These are phyloP conservation scores for Adansonia grandidieri DNA, from an alignment of 441 rosid genomes.

Conservation along the genomic window DNA sequence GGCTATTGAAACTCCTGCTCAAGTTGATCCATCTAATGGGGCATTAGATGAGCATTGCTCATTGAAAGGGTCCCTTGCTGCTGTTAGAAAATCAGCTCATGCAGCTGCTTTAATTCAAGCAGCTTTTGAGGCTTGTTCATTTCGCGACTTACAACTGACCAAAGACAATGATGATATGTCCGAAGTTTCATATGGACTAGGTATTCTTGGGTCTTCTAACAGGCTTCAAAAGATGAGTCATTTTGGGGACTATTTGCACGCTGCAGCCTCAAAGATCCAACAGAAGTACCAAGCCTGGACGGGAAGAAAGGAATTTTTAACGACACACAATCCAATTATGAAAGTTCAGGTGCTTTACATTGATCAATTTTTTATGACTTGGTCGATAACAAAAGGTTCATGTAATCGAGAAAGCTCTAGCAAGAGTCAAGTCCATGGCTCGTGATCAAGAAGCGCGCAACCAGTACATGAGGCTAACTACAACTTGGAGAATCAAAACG, in stretches of 20 bases:
- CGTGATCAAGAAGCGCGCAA: constrained; percentile 59
- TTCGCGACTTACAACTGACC: constrained; percentile 52
- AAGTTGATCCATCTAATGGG: constrained; percentile 31
- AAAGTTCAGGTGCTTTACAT: constrained; percentile 67
- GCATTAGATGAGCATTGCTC: constrained; percentile 47
- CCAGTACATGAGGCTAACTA: constrained; percentile 61
- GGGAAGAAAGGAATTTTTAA: constrained; percentile 75
- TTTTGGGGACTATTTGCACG: constrained; percentile 66
- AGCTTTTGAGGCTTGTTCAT: constrained; percentile 61
- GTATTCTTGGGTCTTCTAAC: constrained; percentile 56
- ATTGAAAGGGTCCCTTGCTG: constrained; percentile 70
- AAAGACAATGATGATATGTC: constrained; percentile 35
- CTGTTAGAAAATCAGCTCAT: constrained; percentile 70
- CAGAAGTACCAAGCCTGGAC: constrained; percentile 88
- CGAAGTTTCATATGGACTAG: constrained; percentile 56
- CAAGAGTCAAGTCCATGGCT: constrained; percentile 63
- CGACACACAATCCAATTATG: constrained; percentile 66
- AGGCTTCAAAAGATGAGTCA: constrained; percentile 50
- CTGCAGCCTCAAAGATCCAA: constrained; percentile 76
- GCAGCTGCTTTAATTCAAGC: constrained; percentile 81
- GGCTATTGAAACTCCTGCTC: constrained; percentile 38
- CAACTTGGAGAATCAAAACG: constrained; percentile 43
- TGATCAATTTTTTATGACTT: constrained; percentile 49
- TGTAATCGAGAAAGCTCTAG: constrained; percentile 60
- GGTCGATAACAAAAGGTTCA: constrained; percentile 70